These are phyloP conservation scores for Lentithecium fluviatile DNA, from an alignment of 495 filamentous ascomycete genomes.

Conservation along the genomic window DNA sequence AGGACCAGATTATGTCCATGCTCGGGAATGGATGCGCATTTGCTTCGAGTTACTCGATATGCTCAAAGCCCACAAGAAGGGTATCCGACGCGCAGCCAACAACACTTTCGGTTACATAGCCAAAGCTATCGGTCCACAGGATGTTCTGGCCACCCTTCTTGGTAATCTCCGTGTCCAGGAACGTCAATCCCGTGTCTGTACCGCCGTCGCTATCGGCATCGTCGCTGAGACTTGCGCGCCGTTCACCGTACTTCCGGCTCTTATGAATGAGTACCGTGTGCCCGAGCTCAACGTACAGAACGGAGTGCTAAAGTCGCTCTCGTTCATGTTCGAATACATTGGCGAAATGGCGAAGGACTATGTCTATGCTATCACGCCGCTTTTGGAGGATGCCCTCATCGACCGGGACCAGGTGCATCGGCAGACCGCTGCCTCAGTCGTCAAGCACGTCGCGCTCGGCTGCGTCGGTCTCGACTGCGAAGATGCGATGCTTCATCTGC, in stretches of 20 bases:
- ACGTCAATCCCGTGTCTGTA: slow-evolving; percentile 96
- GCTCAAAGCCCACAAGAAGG: slow-evolving; percentile 91
- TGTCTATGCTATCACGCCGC: slow-evolving; percentile 95
- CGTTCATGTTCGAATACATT: slow-evolving; percentile 98
- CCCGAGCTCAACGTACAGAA: slow-evolving; percentile 98
- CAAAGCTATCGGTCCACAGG: slow-evolving; percentile 97
- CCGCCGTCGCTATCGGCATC: slow-evolving; percentile 97
- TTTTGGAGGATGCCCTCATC: slow-evolving; percentile 95
- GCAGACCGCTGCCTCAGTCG: slow-evolving; percentile 91
- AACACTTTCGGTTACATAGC: slow-evolving; percentile 99
- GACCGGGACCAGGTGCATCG: slow-evolving; percentile 98
- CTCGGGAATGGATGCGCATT: slow-evolving; percentile 99
- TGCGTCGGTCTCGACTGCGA: slow-evolving; percentile 97
- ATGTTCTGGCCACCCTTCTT: slow-evolving; percentile 91
- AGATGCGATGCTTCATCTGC: slow-evolving; percentile 96
- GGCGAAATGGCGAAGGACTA: slow-evolving; percentile 99
- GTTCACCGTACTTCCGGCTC: slow-evolving; percentile 95
- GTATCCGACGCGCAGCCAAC: slow-evolving; percentile 96
- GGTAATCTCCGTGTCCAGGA: slow-evolving; percentile 97
- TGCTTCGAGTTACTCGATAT: slow-evolving; percentile 99
- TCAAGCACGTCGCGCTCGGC: slow-evolving; percentile 95
- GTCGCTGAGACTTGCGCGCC: slow-evolving; percentile 99
- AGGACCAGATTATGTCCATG: slow-evolving; percentile 91
- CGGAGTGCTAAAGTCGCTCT: slow-evolving; percentile 93
- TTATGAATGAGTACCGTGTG: slow-evolving; percentile 99